Conservation (phyloP, 2,329 filamentous ascomycete species). For the Raffaelea deltoideospora region DNA sequence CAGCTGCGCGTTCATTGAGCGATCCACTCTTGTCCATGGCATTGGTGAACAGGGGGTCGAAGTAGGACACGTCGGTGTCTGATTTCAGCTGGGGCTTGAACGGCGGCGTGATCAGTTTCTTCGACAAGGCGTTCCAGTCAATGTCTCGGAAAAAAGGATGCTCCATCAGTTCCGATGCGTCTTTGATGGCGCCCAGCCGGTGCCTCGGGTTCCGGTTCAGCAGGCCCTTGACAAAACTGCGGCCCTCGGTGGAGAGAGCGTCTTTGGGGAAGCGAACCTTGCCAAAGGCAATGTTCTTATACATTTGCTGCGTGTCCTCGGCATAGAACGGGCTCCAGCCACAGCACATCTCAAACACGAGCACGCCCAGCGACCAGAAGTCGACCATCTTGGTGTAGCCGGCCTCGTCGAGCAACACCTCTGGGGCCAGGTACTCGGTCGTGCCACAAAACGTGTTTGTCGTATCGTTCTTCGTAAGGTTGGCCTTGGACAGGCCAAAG, state of each 20-base stretch:
- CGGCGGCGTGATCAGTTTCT: conserved; percentile 86
- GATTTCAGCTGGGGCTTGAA: conserved; percentile 97
- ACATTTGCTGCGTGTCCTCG: conserved; percentile 99
- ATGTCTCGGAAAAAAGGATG: conserved; percentile 92
- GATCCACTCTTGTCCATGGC: conserved; percentile 77
- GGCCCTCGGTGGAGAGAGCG: conserved; percentile 82
- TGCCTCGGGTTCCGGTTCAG: conserved; percentile 96
- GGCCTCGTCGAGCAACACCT: conserved; percentile 87
- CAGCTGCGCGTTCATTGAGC: conserved; percentile 79
- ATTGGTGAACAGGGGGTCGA: conserved; percentile 96
- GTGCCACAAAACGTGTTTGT: conserved; percentile 99
- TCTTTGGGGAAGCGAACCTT: conserved; percentile 95
- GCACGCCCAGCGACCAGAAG: conserved; percentile 94
- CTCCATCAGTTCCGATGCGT: conserved; percentile 85
- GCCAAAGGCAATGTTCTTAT: conserved; percentile 99
- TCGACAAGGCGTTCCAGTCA: conserved; percentile 75
- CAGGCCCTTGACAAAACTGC: conserved; percentile 95
- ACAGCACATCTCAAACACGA: conserved; percentile 99
- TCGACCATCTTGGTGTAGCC: conserved; percentile 99
- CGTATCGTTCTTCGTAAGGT: conserved; percentile 90
- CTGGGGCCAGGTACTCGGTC: conserved; percentile 91
- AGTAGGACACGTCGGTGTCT: conserved; percentile 93
- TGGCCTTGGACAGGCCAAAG: conserved; percentile 94
- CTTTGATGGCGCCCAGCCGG: conserved; percentile 74
- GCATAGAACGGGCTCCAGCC: conserved; percentile 99